These are phyloP conservation scores for Colletotrichum godetiae DNA, from an alignment of 2,329 filamentous ascomycete genomes.

Conservation along the genomic window DNA sequence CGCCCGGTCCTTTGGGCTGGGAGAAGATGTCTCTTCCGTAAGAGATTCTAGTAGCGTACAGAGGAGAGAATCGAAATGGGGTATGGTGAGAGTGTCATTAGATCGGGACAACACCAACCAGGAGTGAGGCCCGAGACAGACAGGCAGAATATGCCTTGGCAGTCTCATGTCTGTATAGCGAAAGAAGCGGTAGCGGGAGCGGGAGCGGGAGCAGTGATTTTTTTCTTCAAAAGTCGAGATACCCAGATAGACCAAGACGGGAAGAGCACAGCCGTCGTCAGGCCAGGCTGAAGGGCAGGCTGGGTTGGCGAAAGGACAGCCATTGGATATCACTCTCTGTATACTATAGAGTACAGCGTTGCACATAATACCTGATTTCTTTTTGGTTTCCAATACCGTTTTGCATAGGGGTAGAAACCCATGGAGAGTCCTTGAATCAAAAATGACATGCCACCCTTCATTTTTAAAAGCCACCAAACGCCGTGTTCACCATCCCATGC, in stretches of 20 bases:
- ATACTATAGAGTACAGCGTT: conserved; percentile 26
- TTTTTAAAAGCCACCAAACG: conserved; percentile 1
- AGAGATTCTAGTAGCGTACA: background rate
- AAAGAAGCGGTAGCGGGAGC: background rate
- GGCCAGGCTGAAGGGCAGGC: background rate
- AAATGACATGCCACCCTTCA: conserved; percentile 4
- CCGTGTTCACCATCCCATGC: conserved; percentile 33
- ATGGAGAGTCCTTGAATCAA: background rate
- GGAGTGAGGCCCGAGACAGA: too few species aligned
- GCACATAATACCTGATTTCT: conserved; percentile 17
- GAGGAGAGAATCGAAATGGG: too few species aligned
- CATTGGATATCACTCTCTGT: conserved; percentile 32
- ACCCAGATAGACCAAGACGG: conserved; percentile 34
- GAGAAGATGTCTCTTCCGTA: conserved; percentile 45
- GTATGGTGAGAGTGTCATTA: too few species aligned
- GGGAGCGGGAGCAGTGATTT: background rate
- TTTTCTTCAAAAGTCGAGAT: conserved; percentile 30
- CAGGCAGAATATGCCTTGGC: background rate
- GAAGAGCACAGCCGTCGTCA: conserved; percentile 11
- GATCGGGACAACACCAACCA: too few species aligned
- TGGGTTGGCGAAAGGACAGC: conserved; percentile 12
- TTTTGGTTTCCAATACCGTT: background rate
- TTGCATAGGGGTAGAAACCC: background rate
- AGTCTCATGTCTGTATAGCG: background rate
- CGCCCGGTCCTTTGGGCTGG: conserved; percentile 64